These are phyloP conservation scores for Sparassis latifolia DNA, from an alignment of 1,284 basidiomycete genomes.

Conservation along the genomic window DNA sequence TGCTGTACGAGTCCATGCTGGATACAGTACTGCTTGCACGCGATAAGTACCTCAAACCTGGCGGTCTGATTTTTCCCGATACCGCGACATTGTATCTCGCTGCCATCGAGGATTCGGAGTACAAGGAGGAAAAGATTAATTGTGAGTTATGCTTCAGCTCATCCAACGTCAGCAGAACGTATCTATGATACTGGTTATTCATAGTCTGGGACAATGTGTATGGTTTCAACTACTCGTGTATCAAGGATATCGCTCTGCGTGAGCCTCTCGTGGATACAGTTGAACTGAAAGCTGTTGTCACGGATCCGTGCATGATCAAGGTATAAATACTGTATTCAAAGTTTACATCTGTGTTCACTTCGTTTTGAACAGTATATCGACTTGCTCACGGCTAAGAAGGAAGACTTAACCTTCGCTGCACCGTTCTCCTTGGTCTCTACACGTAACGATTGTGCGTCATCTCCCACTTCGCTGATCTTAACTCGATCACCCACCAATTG, in stretches of 20 bases:
- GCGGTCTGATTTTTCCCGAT: constrained; percentile 95
- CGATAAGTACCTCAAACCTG: constrained; percentile 92
- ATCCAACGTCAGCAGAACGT: neutral
- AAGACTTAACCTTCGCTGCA: constrained; percentile 84
- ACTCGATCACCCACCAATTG: neutral
- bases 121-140: constrained; percentile 99
- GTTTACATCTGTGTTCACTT: neutral
- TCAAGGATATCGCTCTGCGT: constrained; percentile 96
- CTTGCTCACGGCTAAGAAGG: constrained; percentile 89
- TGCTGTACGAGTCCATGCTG: constrained; percentile 98
- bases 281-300: constrained; percentile 87
- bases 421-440: constrained; percentile 82
- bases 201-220: constrained; percentile 99
- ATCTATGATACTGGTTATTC: too few species aligned
- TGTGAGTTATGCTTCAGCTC: constrained; percentile 46
- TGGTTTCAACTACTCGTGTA: constrained; percentile 99
- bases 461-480: neutral
- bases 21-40: constrained; percentile 96
- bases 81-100: constrained; percentile 90
- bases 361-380: constrained; percentile 69
- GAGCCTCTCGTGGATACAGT: constrained; percentile 99
- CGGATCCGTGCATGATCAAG: constrained; percentile 84
- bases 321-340: constrained; percentile 30
- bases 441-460: constrained; percentile 82
- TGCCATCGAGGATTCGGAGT: constrained; percentile 98